Conservation (phyloP, 345 rosid species). For the Fremontodendron californicum region DNA sequence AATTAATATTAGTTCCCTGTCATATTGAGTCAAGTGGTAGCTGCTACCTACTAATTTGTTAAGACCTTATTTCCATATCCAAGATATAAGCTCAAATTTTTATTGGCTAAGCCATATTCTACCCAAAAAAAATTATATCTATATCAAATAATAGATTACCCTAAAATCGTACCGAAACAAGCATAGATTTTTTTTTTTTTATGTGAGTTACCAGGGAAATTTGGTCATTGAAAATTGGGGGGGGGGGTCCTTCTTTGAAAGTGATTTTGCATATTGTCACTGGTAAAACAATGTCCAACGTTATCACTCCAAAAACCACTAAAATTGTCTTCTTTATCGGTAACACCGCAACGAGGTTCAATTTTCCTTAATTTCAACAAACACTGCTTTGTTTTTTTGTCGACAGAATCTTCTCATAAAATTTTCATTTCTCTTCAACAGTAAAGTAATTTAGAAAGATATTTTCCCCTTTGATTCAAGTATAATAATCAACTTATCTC, state of each 20-base stretch:
- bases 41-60: no score
- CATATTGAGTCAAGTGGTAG: no score
- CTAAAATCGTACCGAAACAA: neutral
- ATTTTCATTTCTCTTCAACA: neutral
- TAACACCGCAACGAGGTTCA: neutral
- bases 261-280: neutral
- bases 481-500: neutral
- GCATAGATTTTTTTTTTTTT: neutral
- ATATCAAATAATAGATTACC: neutral
- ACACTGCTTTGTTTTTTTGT: neutral
- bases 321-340: neutral
- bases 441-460: no score
- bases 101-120: neutral
- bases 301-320: neutral
- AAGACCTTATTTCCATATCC: no score
- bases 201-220: neutral
- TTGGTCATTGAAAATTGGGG: neutral
- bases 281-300: neutral
- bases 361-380: neutral
- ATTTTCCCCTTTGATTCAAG: neutral
- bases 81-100: neutral
- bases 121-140: no score
- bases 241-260: neutral
- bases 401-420: neutral
- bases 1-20: no score